Evolutionary conservation across 163 green algal genomes (phyloP), one percentile per base, ranked within the genome.

Genomic region (Scenedesmus sp.): DNA sequence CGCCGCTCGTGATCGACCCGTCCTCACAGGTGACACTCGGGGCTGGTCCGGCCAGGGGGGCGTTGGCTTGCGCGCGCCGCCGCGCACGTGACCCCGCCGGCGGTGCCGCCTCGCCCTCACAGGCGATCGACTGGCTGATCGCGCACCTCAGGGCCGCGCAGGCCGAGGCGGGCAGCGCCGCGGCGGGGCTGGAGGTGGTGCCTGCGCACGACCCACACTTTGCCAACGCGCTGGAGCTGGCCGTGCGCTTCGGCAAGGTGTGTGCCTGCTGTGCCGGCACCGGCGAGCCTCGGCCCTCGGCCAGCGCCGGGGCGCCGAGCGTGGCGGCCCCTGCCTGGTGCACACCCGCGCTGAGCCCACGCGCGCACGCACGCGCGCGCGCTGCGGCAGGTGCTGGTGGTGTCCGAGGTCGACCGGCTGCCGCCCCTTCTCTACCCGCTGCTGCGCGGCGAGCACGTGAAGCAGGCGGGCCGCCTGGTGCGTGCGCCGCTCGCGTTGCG

Each of bases 231-330:
- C 71, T 95, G 33, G 90, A 97, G 85, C 86, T 95, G 60, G 89
- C 93, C 3, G 90, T 95, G 5, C 87, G 91, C 31, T 96, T 96
- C 78, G 93, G 92, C 64, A 96, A 96, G 88, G 93, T 88, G 47
- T 84, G 93, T 33, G 56, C 17, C 39, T 11, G 5, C 22, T 64
- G 57, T n/a, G n/a, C n/a, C n/a, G n/a, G n/a, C n/a, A n/a, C n/a
- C n/a, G n/a, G n/a, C n/a, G n/a, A n/a, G n/a, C n/a, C n/a, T n/a
- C n/a, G n/a, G n/a, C n/a, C n/a, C n/a, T n/a, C n/a, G n/a, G n/a
- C n/a, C n/a, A n/a, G n/a, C n/a, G n/a, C n/a, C n/a, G n/a, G n/a
- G n/a, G n/a, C n/a, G n/a, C n/a, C n/a, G n/a, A n/a, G n/a, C n/a
- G n/a, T n/a, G n/a, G n/a, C n/a, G n/a, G n/a, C n/a, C n/a, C n/a